Evolutionary conservation across 352 stramenopile species (phyloP), one percentile per base, ranked within the genome.

Genomic region (Pythium dissotocum): DNA sequence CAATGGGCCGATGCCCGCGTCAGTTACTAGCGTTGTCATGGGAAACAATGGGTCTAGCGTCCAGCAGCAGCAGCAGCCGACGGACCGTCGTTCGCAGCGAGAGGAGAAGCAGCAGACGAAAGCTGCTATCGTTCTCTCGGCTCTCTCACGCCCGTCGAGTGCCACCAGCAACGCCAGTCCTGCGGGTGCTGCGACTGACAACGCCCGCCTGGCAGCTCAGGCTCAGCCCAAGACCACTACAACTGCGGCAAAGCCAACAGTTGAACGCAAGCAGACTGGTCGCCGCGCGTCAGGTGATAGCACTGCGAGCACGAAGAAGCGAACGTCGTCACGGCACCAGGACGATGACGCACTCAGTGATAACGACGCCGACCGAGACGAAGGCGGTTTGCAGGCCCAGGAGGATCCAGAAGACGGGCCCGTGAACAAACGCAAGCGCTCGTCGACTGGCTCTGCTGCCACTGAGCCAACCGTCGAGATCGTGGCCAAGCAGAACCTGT

Each of bases 401-500:
- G 63, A 40, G 26, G 51, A 66, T 52, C 52, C 38, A 1, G 58
- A 46, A 21, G 58, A 24, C 12, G 49, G 33, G 3, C 24, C 58
- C 8, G 26, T 42, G 52, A 30, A 6, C 46, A 65, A 58, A n/a
- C 65, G 65, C 52, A 67, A 63, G 59, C 66, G 66, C 24, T 32
- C 30, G n/a, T 42, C 54, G n/a, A 9, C n/a, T n/a, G 55, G 10
- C 2, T 49, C 55, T 1, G 6, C 24, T 24, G 12, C 58, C 4
- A 8, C 44, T 1, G 18, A 42, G 33, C 6, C 32, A 2, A 38
- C 8, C 2, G 24, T 6, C 36, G 56, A 72, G 46, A 40, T 70
- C 32, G 48, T 63, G 44, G 73, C 76, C 62, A 80, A 80, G 59
- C 76, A 83, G 60, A 83, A 76, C 55, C 61, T 83, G 32, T 64